Percentiles rank a stretch among this genome's conserved stretches.
Conservation (phyloP, 2,329 filamentous ascomycete genomes). For the Byssochlamys sp. region DNA sequence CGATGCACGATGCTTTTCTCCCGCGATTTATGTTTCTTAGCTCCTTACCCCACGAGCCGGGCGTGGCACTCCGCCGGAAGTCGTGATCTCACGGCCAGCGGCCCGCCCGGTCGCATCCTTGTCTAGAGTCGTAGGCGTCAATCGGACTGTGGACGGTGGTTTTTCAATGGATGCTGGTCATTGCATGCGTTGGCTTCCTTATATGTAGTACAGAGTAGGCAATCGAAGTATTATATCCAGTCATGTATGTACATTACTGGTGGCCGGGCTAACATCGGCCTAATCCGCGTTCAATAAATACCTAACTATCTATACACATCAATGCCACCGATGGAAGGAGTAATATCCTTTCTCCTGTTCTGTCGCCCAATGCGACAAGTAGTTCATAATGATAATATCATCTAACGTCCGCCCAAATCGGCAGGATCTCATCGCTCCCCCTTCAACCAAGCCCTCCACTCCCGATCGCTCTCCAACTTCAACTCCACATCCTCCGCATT, state of each 20-base stretch:
- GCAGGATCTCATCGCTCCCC: constrained; percentile 1
- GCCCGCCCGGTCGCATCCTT: not conserved
- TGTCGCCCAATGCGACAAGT: not conserved
- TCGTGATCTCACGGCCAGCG: not conserved
- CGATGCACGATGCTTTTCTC: constrained; percentile 7
- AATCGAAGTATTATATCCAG: not conserved
- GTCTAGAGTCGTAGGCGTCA: not conserved
- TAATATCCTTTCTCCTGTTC: not conserved
- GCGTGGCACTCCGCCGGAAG: not conserved
- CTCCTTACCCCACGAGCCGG: not conserved
- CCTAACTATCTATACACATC: not conserved
- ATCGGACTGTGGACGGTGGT: not conserved
- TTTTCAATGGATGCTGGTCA: not conserved
- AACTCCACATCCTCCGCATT: constrained; percentile 20
- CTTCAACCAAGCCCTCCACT: constrained; percentile 26
- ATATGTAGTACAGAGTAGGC: not conserved
- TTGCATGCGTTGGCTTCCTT: not conserved
- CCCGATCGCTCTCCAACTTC: constrained; percentile 19
- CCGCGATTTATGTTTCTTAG: constrained; percentile 5
- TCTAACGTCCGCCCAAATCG: not conserved
- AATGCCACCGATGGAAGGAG: not conserved
- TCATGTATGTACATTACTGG: not conserved
- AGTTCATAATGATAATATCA: not conserved
- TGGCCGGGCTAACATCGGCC: not conserved
- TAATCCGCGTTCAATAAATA: not conserved